Percentiles rank a stretch among this genome's conserved stretches.
These are phyloP conservation scores for Suhomyces bribrorum DNA, from an alignment of 1,139 yeast genomes.

Conservation along the genomic window DNA sequence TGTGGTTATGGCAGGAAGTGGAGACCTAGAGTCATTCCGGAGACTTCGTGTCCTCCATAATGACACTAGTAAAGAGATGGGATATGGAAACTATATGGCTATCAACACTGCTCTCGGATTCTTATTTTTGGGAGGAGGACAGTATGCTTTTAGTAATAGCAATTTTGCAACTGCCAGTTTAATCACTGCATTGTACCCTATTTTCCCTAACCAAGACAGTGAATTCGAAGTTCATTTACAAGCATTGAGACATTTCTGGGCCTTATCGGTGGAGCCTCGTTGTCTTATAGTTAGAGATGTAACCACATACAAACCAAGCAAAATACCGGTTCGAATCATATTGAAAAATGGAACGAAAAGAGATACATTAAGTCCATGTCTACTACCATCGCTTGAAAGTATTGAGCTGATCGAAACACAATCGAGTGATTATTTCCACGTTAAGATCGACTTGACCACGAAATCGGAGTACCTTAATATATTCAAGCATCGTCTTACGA, in stretches of 20 bases:
- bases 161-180: slow-evolving; percentile 73
- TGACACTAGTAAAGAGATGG: slow-evolving; percentile 46
- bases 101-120: slow-evolving; percentile 84
- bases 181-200: slow-evolving; percentile 73
- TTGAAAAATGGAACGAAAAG: slow-evolving; percentile 31
- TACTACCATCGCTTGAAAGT: slow-evolving; percentile 60
- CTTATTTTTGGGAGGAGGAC: slow-evolving; percentile 89
- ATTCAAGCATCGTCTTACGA: slow-evolving; percentile 47
- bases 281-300: slow-evolving; percentile 78
- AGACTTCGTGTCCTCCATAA: slow-evolving; percentile 71
- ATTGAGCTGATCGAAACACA: slow-evolving; percentile 46
- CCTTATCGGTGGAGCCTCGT: slow-evolving; percentile 76
- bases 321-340: slow-evolving; percentile 51
- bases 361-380: slow-evolving; percentile 56
- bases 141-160: slow-evolving; percentile 70
- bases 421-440: slow-evolving; percentile 47
- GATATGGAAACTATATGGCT: slow-evolving; percentile 77
- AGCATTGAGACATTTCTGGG: slow-evolving; percentile 91
- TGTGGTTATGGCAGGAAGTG: slow-evolving; percentile 86
- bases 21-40: slow-evolving; percentile 77
- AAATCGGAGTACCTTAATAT: slow-evolving; percentile 41
- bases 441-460: slow-evolving; percentile 41
- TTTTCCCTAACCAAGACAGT: slow-evolving; percentile 53
- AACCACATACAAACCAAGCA: slow-evolving; percentile 53
- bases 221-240: slow-evolving; percentile 69